A percentile compares a stretch with the other conserved stretches of the same genome.
These are phyloP conservation scores for Shiraia sp. DNA, from an alignment of 2,329 filamentous ascomycete genomes.

Conservation along the genomic window DNA sequence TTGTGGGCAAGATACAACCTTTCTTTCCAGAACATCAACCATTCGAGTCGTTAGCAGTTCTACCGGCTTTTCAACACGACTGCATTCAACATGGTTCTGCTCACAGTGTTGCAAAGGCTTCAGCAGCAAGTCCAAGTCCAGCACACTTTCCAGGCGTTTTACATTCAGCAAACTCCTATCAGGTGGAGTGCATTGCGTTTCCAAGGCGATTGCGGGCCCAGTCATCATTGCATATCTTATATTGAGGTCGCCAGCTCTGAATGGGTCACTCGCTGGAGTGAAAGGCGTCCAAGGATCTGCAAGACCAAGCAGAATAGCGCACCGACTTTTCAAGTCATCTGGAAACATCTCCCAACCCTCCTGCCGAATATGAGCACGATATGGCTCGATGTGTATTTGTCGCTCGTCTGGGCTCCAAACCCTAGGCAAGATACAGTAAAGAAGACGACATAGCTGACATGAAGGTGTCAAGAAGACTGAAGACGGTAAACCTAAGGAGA, in stretches of 20 bases:
- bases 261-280: background rate
- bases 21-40: conserved; percentile 9
- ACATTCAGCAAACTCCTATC: too few relatives aligned
- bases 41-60: conserved; percentile 4
- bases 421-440: conserved; percentile 3
- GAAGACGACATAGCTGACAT: conserved; percentile 2
- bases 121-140: background rate
- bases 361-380: background rate
- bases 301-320: background rate
- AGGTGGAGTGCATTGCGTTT: background rate
- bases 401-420: background rate
- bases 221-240: conserved; percentile 3
- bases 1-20: conserved; percentile 6
- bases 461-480: background rate
- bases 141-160: background rate
- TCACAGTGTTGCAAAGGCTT: conserved; percentile 1
- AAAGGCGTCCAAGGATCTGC: background rate
- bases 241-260: background rate
- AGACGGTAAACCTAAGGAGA: background rate
- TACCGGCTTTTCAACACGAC: background rate
- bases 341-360: conserved; percentile 1
- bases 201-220: background rate
- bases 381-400: background rate
- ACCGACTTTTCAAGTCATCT: background rate
- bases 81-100: background rate